These are phyloP conservation scores for Myriosclerotinia duriaeana DNA, from an alignment of 2,329 filamentous ascomycete species.

Conservation along the genomic window DNA sequence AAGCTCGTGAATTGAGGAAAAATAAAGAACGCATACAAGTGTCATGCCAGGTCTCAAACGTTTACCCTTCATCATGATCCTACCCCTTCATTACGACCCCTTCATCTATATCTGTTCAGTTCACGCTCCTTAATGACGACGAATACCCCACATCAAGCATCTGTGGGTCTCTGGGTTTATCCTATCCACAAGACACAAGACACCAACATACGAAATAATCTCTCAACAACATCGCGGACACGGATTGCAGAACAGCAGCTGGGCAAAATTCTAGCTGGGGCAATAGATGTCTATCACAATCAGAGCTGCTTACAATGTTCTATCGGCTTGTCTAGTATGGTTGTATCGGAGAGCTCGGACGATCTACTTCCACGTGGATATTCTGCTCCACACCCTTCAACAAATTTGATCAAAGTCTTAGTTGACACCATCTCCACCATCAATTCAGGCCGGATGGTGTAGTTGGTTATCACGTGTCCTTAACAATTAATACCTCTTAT, in stretches of 20 bases:
- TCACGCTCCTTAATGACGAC: constrained; percentile 2
- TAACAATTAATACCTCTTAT: constrained; percentile 11
- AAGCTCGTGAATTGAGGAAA: background rate
- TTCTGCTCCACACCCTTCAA: background rate
- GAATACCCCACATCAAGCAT: constrained; percentile 5
- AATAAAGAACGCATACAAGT: background rate
- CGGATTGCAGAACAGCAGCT: background rate
- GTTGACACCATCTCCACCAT: rapidly evolving
- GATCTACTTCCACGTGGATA: background rate
- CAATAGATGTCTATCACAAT: background rate
- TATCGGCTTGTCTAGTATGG: background rate
- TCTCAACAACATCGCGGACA: background rate
- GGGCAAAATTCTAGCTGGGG: background rate
- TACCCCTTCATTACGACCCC: too few species aligned
- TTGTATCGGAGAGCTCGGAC: background rate
- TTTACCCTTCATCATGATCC: background rate
- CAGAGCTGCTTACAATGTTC: background rate
- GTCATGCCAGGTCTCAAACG: background rate
- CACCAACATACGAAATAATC: background rate
- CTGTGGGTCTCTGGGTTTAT: background rate
- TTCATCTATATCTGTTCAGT: constrained; percentile 12
- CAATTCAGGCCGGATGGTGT: constrained; percentile 19
- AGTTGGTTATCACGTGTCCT: constrained; percentile 22
- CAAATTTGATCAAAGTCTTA: background rate
- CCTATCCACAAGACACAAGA: background rate